Conservation (phyloP, 1,284 basidiomycete genomes). For the Trametes versicolor region DNA sequence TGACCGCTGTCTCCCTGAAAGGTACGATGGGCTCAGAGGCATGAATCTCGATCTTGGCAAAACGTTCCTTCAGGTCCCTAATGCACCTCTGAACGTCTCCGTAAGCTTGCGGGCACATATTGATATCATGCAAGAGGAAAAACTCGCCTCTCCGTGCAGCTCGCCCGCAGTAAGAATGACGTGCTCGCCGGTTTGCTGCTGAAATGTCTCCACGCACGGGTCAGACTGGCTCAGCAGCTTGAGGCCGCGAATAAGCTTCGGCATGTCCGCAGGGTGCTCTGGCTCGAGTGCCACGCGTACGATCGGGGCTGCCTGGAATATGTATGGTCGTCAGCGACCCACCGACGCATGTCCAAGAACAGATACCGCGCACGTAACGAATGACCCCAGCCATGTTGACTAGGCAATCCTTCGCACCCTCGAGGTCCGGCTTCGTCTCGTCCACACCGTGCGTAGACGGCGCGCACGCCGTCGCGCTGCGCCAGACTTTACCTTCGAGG, state of each 20-base stretch:
- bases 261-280: conserved; percentile 89
- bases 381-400: conserved; percentile 88
- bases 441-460: conserved; percentile 56
- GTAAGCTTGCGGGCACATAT: background rate
- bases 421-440: conserved; percentile 46
- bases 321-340: background rate
- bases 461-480: conserved; percentile 92
- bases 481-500: conserved; percentile 89
- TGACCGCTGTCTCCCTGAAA: conserved; percentile 95
- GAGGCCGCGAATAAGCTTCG: conserved; percentile 89
- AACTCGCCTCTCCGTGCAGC: conserved; percentile 90
- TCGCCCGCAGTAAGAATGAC: conserved; percentile 98
- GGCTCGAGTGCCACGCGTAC: conserved; percentile 97
- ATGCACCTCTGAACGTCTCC: conserved; percentile 80
- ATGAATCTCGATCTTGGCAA: conserved; percentile 93
- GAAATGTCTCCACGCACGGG: conserved; percentile 96
- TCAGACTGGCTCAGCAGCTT: conserved; percentile 95
- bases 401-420: conserved; percentile 61
- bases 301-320: conserved; percentile 84
- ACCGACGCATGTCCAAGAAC: conserved; percentile 20
- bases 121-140: background rate
- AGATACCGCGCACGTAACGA: conserved; percentile 63
- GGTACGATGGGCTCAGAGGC: conserved; percentile 97
- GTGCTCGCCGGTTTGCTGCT: conserved; percentile 97
- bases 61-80: conserved; percentile 94